Percentiles rank a stretch among this genome's conserved stretches.
phyloP scores from a whole-genome alignment of 1,284 basidiomycete species.

The Sanghuangporus sanghuang region DNA sequence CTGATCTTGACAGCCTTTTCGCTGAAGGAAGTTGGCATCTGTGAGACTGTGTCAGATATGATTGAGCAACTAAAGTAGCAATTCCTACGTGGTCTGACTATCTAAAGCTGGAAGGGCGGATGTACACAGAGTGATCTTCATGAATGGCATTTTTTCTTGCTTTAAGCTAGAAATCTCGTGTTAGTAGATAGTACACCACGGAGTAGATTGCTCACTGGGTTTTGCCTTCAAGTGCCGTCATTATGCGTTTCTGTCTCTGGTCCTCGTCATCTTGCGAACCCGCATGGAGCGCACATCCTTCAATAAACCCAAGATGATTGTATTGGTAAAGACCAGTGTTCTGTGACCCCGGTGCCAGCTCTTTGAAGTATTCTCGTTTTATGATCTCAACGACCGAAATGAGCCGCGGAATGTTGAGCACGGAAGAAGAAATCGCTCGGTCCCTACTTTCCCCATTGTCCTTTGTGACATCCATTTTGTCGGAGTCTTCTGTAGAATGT shows the following conservation, averaged over 20 bases:
- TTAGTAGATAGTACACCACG: not conserved
- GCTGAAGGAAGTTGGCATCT: slow-evolving; percentile 54
- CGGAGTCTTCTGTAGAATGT: not conserved
- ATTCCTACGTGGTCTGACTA: slow-evolving; percentile 8
- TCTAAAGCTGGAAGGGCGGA: slow-evolving; percentile 39
- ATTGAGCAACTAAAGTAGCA: not conserved
- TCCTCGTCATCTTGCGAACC: slow-evolving; percentile 26
- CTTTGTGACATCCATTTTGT: slow-evolving; percentile 10
- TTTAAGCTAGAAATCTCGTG: slow-evolving; percentile 40
- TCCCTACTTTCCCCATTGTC: not conserved
- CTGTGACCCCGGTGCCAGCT: slow-evolving; percentile 35
- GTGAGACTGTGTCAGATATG: not conserved
- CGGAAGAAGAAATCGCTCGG: slow-evolving; percentile 27
- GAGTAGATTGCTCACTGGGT: slow-evolving; percentile 47
- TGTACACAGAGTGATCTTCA: slow-evolving; percentile 67
- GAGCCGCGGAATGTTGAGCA: slow-evolving; percentile 56
- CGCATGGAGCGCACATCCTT: slow-evolving; percentile 30
- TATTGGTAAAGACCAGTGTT: slow-evolving; percentile 72
- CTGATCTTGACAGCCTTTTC: slow-evolving; percentile 52
- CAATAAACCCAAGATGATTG: slow-evolving; percentile 62
- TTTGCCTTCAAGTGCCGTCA: slow-evolving; percentile 35
- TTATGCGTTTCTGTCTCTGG: slow-evolving; percentile 28
- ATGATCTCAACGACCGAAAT: slow-evolving; percentile 80
- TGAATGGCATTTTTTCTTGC: slow-evolving; percentile 63
- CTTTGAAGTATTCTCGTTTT: slow-evolving; percentile 71